phyloP scores from a whole-genome alignment of 371 early-diverging fungal genomes.

The Dinochytrium kinnereticum region DNA sequence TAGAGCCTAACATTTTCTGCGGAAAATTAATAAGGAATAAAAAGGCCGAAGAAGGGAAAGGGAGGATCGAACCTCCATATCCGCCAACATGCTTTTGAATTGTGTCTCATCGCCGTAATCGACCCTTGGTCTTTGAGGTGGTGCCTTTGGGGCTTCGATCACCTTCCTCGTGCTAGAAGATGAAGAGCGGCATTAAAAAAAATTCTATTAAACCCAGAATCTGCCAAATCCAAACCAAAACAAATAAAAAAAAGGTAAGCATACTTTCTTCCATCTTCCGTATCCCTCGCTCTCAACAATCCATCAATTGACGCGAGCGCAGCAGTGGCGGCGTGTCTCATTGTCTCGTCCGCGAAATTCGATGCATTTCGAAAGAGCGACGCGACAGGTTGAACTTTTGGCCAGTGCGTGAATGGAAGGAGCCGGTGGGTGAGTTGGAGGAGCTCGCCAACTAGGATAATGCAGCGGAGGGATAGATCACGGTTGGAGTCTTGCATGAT shows the following conservation, averaged over 20 bases:
- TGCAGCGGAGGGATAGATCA: constrained; percentile 60
- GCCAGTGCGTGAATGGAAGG: constrained; percentile 65
- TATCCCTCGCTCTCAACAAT: background rate
- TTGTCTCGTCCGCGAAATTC: constrained; percentile 73
- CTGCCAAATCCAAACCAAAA: no score
- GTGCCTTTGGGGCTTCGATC: background rate
- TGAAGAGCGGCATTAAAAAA: no score
- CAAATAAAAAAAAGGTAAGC: no score
- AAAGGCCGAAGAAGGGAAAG: no score
- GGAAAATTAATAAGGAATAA: no score
- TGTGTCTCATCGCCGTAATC: constrained; percentile 79
- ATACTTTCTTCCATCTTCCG: background rate
- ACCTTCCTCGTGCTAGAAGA: no score
- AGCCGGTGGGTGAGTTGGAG: constrained; percentile 73
- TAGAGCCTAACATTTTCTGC: constrained; percentile 61
- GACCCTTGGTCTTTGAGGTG: background rate
- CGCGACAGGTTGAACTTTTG: constrained; percentile 73
- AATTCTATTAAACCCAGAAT: no score
- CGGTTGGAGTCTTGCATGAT: constrained; percentile 58
- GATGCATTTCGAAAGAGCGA: constrained; percentile 77
- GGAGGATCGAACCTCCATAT: no score
- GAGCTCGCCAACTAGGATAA: constrained; percentile 75
- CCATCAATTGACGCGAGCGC: constrained; percentile 79
- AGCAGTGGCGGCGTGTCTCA: constrained; percentile 75
- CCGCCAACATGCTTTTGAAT: constrained; percentile 60